Percentiles rank a stretch among this genome's conserved stretches.
These are phyloP conservation scores for Orbilia quercus DNA, from an alignment of 2,329 filamentous ascomycete species.

Conservation along the genomic window DNA sequence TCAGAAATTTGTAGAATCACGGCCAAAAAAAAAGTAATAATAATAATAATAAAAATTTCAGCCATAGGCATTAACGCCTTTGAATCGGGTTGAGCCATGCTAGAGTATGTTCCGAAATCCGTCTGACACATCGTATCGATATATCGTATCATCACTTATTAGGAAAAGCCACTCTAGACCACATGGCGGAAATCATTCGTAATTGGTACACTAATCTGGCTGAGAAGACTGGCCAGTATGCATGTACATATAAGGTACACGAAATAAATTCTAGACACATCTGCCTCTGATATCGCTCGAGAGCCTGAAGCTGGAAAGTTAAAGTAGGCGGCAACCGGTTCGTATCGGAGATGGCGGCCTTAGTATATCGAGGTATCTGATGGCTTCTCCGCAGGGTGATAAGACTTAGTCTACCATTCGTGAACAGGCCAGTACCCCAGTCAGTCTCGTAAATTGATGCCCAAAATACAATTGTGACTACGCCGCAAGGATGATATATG, in stretches of 20 bases:
- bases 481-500: too few relatives aligned
- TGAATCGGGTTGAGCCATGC: not conserved
- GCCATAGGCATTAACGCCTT: not conserved
- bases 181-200: not conserved
- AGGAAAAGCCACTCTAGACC: conserved; percentile 1
- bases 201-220: not conserved
- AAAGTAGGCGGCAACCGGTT: conserved; percentile 1
- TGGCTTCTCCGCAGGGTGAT: too few relatives aligned
- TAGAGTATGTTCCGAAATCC: not conserved
- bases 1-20: not conserved
- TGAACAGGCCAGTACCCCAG: not conserved
- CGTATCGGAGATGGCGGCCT: conserved; percentile 8
- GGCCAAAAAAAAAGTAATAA: too few relatives aligned
- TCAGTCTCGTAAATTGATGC: not conserved
- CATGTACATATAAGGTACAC: not conserved
- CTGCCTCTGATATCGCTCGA: not conserved
- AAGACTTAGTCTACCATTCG: too few relatives aligned
- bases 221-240: not conserved
- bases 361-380: not conserved
- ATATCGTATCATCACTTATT: not conserved
- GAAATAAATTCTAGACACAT: not conserved
- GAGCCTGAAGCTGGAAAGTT: too few relatives aligned
- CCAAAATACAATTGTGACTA: too few relatives aligned
- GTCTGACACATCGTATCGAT: not conserved
- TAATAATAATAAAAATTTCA: not conserved